Evolutionary conservation across 2,329 filamentous ascomycete species (phyloP).

Genomic region (Ceratocystis huliohia): DNA sequence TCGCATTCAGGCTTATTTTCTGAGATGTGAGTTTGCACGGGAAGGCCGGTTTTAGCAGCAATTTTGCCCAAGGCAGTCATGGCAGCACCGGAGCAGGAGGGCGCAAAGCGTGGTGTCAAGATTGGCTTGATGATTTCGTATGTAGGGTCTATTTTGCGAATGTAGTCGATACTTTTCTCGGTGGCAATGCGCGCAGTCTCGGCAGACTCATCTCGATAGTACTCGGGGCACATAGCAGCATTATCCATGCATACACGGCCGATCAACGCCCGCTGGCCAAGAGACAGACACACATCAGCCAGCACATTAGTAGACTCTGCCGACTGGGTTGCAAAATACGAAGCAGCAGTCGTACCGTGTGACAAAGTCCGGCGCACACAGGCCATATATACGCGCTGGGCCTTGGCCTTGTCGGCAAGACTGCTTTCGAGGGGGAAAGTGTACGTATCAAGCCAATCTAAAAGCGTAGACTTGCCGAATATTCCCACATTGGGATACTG

Average conservation of each 20-base stretch:
- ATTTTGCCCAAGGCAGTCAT: constrained; percentile 53
- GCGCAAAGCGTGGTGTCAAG: constrained; percentile 62
- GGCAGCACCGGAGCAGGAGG: constrained; percentile 45
- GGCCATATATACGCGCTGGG: constrained; percentile 60
- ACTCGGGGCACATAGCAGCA: constrained; percentile 49
- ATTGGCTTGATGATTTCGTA: constrained; percentile 60
- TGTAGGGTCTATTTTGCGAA: constrained; percentile 51
- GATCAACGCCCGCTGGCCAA: constrained; percentile 80
- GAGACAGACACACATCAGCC: constrained; percentile 62
- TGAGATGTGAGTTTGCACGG: constrained; percentile 78
- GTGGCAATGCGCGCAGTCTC: constrained; percentile 46
- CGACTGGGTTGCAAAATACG: constrained; percentile 89
- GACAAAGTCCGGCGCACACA: constrained; percentile 69
- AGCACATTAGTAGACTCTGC: constrained; percentile 83
- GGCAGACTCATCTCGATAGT: constrained; percentile 64
- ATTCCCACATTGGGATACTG: constrained; percentile 92
- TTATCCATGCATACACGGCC: constrained; percentile 94
- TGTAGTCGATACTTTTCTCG: constrained; percentile 49
- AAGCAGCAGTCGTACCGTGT: constrained; percentile 82
- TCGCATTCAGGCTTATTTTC: constrained; percentile 66
- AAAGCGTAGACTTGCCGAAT: constrained; percentile 82
- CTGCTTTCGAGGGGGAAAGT: constrained; percentile 87
- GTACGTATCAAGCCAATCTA: constrained; percentile 88
- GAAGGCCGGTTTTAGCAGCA: constrained; percentile 48
- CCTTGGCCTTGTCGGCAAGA: constrained; percentile 49